These are phyloP conservation scores for Linum lewisii DNA, from an alignment of 345 rosid genomes.

Conservation along the genomic window DNA sequence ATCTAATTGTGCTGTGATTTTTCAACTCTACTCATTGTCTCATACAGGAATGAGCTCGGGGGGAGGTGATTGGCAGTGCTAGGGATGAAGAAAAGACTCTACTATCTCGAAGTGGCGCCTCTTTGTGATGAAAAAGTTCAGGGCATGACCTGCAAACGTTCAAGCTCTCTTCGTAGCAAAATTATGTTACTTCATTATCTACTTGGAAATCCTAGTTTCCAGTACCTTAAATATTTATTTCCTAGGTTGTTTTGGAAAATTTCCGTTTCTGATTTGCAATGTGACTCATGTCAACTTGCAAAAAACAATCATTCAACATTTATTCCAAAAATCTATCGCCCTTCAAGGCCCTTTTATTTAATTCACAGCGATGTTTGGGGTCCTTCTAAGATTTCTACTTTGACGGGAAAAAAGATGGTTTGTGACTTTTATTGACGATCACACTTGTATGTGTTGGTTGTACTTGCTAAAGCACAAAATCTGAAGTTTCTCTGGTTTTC, in stretches of 20 bases:
- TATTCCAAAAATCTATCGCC: no score
- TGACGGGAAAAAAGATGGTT: no score
- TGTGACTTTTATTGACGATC: not conserved
- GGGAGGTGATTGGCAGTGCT: not conserved
- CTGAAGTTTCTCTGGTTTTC: no score
- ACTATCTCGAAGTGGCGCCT: not conserved
- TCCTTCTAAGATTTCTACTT: no score
- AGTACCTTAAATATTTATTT: not conserved
- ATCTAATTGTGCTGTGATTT: not conserved
- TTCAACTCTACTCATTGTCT: not conserved
- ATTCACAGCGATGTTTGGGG: no score
- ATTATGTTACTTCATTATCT: not conserved
- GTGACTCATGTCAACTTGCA: not conserved
- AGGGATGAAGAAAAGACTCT: not conserved
- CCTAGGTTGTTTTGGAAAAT: not conserved
- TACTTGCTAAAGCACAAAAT: conserved; percentile 6
- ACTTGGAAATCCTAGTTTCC: not conserved
- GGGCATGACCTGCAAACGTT: not conserved
- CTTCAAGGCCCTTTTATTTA: not conserved
- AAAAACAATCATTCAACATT: conserved; percentile 4
- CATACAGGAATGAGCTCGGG: not conserved
- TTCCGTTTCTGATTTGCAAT: not conserved
- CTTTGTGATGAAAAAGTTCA: not conserved
- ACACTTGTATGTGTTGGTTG: not conserved
- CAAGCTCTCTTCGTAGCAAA: not conserved